Base-by-base conservation (phyloP, 345 rosid genomes). In the Aquilaria malaccensis region DNA sequence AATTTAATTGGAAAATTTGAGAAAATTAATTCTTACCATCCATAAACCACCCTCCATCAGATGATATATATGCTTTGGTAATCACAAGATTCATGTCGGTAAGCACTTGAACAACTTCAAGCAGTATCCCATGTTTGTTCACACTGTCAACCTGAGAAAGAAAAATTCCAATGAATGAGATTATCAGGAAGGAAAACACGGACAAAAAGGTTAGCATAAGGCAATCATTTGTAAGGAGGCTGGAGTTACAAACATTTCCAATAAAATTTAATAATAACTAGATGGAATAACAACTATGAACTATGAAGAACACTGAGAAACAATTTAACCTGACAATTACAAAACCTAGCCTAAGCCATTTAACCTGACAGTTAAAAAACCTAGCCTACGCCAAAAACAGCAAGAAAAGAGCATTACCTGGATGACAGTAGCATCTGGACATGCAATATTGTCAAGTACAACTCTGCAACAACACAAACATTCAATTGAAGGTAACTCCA, bases 1-100 rank as follows among this genome's bases (percentile, higher is more conserved):
- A 55, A 70, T 4, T 9, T 9, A 37, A 3, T 33, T 59, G 47
- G 13, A 67, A 58, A 10, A 33, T 3, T 47, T n/a, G 55, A 63
- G 65, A 56, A 41, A 11, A 68, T 61, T 52, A 0, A 22, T 22
- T 45, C 69, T 50, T 60, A 86, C 94, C 94, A 67, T 92, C 91
- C 98, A 92, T 92, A 69, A 92, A 88, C 98, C 98, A 92, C 57
- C 86, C 96, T 0, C 89, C 91, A 80, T 92, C 96, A 62, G 91
- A 92, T 11, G 96, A 82, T 66, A 92, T 87, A 68, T 92, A 77
- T 7, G 98, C 98, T 74, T 92, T 92, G 13, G 69, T 92, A 55
- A 92, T 92, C 30, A 80, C 73, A 66, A 92, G 93, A 65, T 92
- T 79, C 91, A 85, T 76, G 71, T 89, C 95, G 32, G 82, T 85